Percentiles rank a stretch among this genome's conserved stretches.
phyloP scores from a whole-genome alignment of 75 land plant genomes.

The Azolla pinnata region DNA sequence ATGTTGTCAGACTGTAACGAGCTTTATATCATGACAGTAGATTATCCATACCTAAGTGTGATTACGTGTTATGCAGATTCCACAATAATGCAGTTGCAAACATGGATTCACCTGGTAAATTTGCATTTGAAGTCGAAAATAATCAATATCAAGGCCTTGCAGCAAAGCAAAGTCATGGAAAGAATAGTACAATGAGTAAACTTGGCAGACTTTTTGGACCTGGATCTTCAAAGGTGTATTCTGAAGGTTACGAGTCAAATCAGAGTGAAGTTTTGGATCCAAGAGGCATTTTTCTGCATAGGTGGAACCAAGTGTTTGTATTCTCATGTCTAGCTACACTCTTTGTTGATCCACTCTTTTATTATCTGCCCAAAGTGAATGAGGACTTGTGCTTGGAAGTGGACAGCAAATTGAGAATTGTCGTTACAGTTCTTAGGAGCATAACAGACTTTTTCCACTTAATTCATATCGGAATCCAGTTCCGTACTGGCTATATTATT shows the following conservation, averaged over 20 bases:
- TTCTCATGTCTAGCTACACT: conserved; percentile 54
- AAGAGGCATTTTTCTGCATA: conserved; percentile 32
- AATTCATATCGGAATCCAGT: conserved; percentile 54
- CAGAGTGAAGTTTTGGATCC: conserved; percentile 58
- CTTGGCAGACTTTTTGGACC: background rate
- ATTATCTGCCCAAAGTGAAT: conserved; percentile 42
- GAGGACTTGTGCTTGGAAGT: conserved; percentile 28
- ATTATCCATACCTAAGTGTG: background rate
- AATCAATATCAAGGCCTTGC: background rate
- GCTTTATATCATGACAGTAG: background rate
- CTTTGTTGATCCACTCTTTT: conserved; percentile 71
- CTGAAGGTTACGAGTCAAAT: conserved; percentile 55
- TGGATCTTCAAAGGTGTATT: conserved; percentile 38
- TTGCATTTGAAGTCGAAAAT: conserved; percentile 2
- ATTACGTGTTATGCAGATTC: background rate
- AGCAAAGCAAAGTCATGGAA: background rate
- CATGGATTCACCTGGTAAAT: background rate
- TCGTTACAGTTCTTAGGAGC: conserved; percentile 46
- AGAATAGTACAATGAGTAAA: background rate
- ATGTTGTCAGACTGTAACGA: background rate
- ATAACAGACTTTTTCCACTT: conserved; percentile 49
- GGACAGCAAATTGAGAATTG: conserved; percentile 17
- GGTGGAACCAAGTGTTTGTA: conserved; percentile 72
- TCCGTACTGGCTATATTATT: conserved; percentile 65
- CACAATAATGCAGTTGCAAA: conserved; percentile 2